Percentiles rank a stretch among this genome's conserved stretches.
These are phyloP conservation scores for Mucor piriformis DNA, from an alignment of 371 early-diverging fungal genomes.

Conservation along the genomic window DNA sequence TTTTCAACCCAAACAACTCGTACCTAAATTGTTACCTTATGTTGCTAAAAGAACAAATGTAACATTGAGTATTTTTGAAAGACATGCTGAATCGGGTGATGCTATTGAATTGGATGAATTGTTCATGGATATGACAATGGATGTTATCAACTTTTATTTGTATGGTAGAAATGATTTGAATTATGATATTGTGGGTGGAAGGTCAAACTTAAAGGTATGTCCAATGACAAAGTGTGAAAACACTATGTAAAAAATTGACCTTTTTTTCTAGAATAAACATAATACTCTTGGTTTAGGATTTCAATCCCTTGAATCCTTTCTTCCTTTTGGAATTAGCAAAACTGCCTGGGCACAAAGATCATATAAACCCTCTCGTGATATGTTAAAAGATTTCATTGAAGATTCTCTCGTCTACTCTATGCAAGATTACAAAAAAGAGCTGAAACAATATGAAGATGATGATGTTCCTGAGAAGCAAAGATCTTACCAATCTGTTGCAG, in stretches of 20 bases:
- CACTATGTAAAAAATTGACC: not conserved
- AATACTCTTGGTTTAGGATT: constrained; percentile 45
- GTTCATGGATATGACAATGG: constrained; percentile 50
- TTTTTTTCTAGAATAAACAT: constrained; percentile 35
- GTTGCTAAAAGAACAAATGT: constrained; percentile 28
- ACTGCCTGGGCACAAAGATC: constrained; percentile 48
- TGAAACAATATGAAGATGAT: constrained; percentile 11
- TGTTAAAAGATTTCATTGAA: constrained; percentile 40
- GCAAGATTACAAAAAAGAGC: constrained; percentile 19
- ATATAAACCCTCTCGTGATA: constrained; percentile 38
- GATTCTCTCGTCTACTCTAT: constrained; percentile 36
- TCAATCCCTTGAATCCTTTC: constrained; percentile 45
- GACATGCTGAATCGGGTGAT: constrained; percentile 21
- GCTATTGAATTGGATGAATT: constrained; percentile 42
- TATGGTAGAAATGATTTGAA: constrained; percentile 48
- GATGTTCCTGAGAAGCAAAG: constrained; percentile 11
- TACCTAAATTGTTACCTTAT: constrained; percentile 47
- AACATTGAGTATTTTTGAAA: constrained; percentile 25
- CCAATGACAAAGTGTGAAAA: not conserved
- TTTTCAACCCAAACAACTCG: constrained; percentile 50
- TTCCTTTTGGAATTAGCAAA: constrained; percentile 49
- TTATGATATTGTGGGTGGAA: constrained; percentile 44
- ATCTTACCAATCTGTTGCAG: constrained; percentile 40
- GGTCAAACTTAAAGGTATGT: constrained; percentile 40
- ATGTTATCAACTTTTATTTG: constrained; percentile 52